Conservation (phyloP, 306 rosid species). For the Cicer pinnatifidum region DNA sequence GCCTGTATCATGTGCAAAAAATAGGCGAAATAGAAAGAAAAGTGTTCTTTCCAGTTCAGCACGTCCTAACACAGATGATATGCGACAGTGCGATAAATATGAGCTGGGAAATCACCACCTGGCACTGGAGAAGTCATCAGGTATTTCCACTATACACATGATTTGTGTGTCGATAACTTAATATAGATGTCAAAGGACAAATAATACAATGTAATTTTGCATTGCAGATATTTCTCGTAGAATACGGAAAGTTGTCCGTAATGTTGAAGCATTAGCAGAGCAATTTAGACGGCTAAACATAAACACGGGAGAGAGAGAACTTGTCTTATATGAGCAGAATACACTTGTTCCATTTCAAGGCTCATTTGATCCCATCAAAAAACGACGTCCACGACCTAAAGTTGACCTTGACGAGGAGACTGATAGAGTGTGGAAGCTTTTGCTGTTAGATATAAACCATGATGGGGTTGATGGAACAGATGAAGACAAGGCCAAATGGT, state of each 20-base stretch:
- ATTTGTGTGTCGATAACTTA: conserved; percentile 26
- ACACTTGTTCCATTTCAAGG: conserved; percentile 65
- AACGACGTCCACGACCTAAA: conserved; percentile 77
- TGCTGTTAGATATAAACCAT: conserved; percentile 80
- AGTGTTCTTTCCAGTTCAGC: conserved; percentile 43
- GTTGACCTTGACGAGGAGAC: conserved; percentile 96
- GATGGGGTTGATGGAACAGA: conserved; percentile 91
- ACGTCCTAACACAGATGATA: conserved; percentile 45
- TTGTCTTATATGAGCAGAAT: conserved; percentile 49
- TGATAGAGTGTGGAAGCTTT: conserved; percentile 91
- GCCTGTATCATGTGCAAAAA: conserved; percentile 54
- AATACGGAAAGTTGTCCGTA: conserved; percentile 37
- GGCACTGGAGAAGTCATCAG: conserved; percentile 50
- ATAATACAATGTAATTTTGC: conserved; percentile 28
- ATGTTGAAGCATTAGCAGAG: conserved; percentile 57
- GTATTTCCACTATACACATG: conserved; percentile 50
- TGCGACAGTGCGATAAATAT: conserved; percentile 42
- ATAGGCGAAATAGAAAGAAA: conserved; percentile 60
- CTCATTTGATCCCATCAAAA: conserved; percentile 63
- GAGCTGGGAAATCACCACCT: conserved; percentile 45
- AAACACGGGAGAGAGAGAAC: conserved; percentile 58
- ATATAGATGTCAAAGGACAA: conserved; percentile 31
- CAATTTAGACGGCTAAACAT: conserved; percentile 62
- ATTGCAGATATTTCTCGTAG: conserved; percentile 54
- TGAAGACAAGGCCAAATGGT: conserved; percentile 85